Evolutionary conservation across 1,139 yeast genomes (phyloP).

Genomic region (Magnusiomyces suaveolens): DNA sequence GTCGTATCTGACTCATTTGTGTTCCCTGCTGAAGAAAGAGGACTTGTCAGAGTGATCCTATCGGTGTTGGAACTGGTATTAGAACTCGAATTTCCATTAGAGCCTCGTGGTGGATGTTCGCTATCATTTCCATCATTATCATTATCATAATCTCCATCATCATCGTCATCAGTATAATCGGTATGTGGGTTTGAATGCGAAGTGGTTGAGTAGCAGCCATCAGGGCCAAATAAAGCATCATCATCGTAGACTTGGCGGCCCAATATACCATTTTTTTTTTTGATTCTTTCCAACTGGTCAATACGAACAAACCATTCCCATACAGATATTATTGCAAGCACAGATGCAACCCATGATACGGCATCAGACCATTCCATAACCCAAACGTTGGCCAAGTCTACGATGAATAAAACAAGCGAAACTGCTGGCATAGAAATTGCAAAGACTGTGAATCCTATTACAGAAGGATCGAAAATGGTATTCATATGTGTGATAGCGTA

Average conservation of each 20-base stretch:
- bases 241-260: conserved; percentile 72
- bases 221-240: no score
- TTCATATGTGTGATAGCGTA: conserved; percentile 47
- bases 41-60: no score
- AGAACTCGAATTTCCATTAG: no score
- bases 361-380: conserved; percentile 62
- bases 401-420: conserved; percentile 63
- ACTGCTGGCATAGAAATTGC: conserved; percentile 45
- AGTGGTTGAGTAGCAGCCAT: no score
- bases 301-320: conserved; percentile 82
- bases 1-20: no score
- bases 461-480: conserved; percentile 40
- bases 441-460: conserved; percentile 45
- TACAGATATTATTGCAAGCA: conserved; percentile 60
- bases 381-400: conserved; percentile 70
- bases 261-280: conserved; percentile 60
- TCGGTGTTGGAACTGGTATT: no score
- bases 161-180: no score
- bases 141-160: no score
- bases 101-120: no score
- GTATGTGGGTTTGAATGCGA: no score
- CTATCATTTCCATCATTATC: no score
- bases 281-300: conserved; percentile 44
- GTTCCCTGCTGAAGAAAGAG: no score
- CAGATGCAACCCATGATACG: conserved; percentile 59